Evolutionary conservation across 768 basidiomycete species (phyloP).

Genomic region (Hydnum rufescens): DNA sequence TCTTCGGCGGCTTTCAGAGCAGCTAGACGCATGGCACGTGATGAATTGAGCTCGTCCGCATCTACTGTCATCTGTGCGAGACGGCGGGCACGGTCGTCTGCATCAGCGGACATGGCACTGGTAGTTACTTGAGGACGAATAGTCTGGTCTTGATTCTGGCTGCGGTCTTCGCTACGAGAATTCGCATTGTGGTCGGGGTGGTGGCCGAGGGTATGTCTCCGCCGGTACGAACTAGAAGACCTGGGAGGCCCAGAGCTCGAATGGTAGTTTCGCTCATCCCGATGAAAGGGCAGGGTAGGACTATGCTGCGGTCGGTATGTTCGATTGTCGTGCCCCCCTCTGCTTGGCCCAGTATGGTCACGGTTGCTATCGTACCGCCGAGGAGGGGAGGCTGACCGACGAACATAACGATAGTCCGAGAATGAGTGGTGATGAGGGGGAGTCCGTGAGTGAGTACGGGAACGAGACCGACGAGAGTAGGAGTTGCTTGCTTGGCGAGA

Average conservation of each 20-base stretch:
- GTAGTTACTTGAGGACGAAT: too few relatives aligned
- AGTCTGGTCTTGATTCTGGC: too few relatives aligned
- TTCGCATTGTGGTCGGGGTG: background rate
- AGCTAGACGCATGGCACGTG: constrained; percentile 54
- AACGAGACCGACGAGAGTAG: constrained; percentile 15
- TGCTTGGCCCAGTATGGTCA: too few relatives aligned
- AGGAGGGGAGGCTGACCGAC: constrained; percentile 26
- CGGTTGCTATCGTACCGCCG: constrained; percentile 8
- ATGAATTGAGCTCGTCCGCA: constrained; percentile 42
- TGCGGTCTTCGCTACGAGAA: background rate
- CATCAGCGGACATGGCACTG: too few relatives aligned
- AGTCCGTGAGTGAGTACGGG: constrained; percentile 22
- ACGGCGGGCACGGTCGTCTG: constrained; percentile 55
- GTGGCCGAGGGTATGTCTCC: too few relatives aligned
- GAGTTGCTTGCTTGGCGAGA: constrained; percentile 5
- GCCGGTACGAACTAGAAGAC: too few relatives aligned
- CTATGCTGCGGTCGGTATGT: too few relatives aligned
- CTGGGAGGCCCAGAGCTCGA: too few relatives aligned
- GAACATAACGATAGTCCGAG: constrained; percentile 13
- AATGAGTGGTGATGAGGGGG: constrained; percentile 17
- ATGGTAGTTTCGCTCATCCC: too few relatives aligned
- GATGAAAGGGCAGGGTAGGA: too few relatives aligned
- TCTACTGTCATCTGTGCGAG: constrained; percentile 74
- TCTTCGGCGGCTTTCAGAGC: constrained; percentile 56
- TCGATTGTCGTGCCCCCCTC: too few relatives aligned